Conservation (phyloP, 208 protist species). For the Naegleria fowleri region DNA sequence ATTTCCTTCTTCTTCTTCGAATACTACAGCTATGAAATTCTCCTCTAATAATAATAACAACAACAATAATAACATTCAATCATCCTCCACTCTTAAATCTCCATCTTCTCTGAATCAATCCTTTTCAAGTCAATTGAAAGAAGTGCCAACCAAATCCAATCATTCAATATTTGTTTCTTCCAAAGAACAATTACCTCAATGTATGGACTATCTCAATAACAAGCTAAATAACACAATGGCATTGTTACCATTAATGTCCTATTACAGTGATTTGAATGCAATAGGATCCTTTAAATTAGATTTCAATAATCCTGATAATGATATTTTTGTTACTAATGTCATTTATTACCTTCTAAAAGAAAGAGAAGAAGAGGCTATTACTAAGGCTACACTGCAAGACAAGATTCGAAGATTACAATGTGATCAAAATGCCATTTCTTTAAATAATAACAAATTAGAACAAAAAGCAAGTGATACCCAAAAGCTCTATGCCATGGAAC, state of each 20-base stretch:
- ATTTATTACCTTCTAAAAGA: background rate
- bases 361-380: background rate
- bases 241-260: background rate
- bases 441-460: background rate
- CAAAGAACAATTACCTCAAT: slow-evolving; percentile 7
- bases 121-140: background rate
- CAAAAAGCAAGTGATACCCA: background rate
- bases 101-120: background rate
- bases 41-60: no score
- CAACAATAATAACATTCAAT: no score
- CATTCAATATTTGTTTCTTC: background rate
- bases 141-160: background rate
- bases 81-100: background rate
- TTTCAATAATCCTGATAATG: slow-evolving; percentile 2
- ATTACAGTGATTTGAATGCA: background rate
- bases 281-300: background rate
- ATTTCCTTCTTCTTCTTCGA: no score
- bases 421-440: background rate
- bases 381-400: background rate
- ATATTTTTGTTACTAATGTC: background rate
- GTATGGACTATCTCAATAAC: background rate
- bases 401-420: slow-evolving; percentile 3
- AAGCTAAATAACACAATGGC: background rate
- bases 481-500: background rate
- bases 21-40: no score